Conservation (phyloP, 208 protist genomes). For the Phytomonas francai region DNA sequence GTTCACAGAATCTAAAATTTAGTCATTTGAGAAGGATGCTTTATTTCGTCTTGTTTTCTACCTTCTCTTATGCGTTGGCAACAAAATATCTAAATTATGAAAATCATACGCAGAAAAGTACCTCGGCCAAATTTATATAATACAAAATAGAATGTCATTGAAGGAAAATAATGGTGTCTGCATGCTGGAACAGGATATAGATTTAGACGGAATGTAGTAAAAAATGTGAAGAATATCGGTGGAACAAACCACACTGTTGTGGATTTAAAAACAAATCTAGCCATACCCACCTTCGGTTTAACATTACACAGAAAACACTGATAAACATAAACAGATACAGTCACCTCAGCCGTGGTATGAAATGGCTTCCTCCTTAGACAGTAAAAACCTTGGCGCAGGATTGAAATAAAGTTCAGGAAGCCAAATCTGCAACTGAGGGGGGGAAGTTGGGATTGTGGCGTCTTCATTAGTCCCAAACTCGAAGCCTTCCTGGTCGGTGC, state of each 20-base stretch:
- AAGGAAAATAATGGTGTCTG: neutral
- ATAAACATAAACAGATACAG: neutral
- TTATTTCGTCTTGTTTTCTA: neutral
- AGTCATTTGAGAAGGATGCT: neutral
- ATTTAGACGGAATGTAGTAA: neutral
- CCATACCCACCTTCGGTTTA: neutral
- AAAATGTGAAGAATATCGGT: neutral
- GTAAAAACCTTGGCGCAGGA: neutral
- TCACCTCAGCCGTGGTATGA: neutral
- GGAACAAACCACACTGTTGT: neutral
- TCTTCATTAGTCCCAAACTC: neutral
- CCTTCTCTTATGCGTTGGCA: neutral
- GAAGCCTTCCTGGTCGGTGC: neutral
- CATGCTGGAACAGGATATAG: neutral
- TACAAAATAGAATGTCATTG: neutral
- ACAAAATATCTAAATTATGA: conserved; percentile 5
- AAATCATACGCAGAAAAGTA: neutral
- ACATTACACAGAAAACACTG: neutral
- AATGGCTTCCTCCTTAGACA: neutral
- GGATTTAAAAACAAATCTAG: neutral
- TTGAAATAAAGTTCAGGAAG: neutral
- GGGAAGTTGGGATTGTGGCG: neutral
- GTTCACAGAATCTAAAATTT: neutral
- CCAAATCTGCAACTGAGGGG: neutral
- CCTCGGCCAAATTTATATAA: neutral